Percentiles rank a stretch among this genome's conserved stretches.
Conservation (phyloP, 371 early-diverging fungal species). For the Mucor saturninus region DNA sequence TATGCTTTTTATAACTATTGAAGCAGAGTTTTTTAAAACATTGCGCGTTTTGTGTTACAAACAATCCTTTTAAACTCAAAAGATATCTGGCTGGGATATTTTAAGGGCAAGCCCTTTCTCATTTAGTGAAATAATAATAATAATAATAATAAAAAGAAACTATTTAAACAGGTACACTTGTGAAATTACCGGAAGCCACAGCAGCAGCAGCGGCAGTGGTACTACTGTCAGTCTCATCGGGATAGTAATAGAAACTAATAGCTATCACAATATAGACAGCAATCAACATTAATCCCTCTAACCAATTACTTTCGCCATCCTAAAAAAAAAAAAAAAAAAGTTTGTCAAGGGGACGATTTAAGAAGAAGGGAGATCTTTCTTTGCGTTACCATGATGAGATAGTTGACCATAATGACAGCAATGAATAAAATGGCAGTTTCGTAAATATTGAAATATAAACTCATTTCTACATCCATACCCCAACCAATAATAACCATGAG, state of each 20-base stretch:
- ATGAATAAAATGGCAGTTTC: slow-evolving; percentile 85
- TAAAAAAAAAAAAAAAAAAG: neutral
- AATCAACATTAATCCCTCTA: slow-evolving; percentile 85
- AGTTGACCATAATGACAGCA: slow-evolving; percentile 83
- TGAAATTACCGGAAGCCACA: neutral
- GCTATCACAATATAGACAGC: slow-evolving; percentile 77
- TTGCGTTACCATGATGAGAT: slow-evolving; percentile 60
- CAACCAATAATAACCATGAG: slow-evolving; percentile 88
- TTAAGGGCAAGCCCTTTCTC: too few species aligned
- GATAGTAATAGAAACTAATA: slow-evolving; percentile 69
- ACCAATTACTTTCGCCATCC: slow-evolving; percentile 81
- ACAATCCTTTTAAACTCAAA: too few species aligned
- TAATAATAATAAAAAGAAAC: too few species aligned
- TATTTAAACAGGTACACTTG: neutral
- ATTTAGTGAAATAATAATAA: too few species aligned
- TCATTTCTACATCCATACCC: slow-evolving; percentile 78
- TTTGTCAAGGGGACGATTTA: neutral
- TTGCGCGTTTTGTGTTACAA: too few species aligned
- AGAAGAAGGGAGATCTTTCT: neutral
- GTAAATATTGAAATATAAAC: slow-evolving; percentile 79
- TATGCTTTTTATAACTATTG: too few species aligned
- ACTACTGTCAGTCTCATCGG: slow-evolving; percentile 24
- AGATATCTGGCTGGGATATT: too few species aligned
- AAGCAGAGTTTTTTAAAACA: too few species aligned
- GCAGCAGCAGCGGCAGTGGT: too few species aligned